Base-by-base conservation (phyloP, 495 filamentous ascomycete species). In the Xylona heveae region DNA sequence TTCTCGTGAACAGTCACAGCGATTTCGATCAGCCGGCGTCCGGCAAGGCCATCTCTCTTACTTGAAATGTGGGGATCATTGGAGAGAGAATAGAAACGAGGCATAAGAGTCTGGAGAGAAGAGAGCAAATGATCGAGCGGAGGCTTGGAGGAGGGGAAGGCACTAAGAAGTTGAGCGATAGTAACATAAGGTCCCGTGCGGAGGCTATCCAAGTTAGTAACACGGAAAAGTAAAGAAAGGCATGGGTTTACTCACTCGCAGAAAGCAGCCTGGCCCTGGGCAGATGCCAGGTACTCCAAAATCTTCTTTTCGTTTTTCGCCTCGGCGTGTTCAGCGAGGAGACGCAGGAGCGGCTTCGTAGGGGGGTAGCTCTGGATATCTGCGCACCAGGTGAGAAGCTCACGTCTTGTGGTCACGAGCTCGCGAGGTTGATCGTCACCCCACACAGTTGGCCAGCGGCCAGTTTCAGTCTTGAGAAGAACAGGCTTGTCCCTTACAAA, bases 371-470 rank as follows among this genome's bases (percentile, higher is more conserved):
- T 85, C 50, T 94, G 84, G 30, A 95, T 67, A 49, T 97, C 88
- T 9, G 75, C 71, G 49, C 83, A 93, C 88, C 88, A 97, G 30
- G 76, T 93, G 17, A 97, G 58, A 12, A 97, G 59, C 49, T 92
- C 88, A 6, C 88, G 62, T 9, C 88, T 69, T 1, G 85, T 94
- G 1, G 85, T 93, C 30, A 78, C 61, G 14, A 97, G 52, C 41
- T 84, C 71, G 24, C 90, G 64, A 1, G 85, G 50, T 44, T 78
- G 45, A 19, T 94, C 84, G n/a, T 88, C 77, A 14, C 84, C 85
- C 88, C 90, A 97, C 28, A 97, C 88, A 6, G 88, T 95, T 2
- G 88, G 88, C 88, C 88, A 97, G 6, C 88, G 62, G 10, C 90
- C 90, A 21, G 60, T 64, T 15, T 59, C 66, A 2, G 88, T 97